Percentiles rank a stretch among this genome's conserved stretches.
These are phyloP conservation scores for Calonectria hongkongensis DNA, from an alignment of 2,329 filamentous ascomycete species.

Conservation along the genomic window DNA sequence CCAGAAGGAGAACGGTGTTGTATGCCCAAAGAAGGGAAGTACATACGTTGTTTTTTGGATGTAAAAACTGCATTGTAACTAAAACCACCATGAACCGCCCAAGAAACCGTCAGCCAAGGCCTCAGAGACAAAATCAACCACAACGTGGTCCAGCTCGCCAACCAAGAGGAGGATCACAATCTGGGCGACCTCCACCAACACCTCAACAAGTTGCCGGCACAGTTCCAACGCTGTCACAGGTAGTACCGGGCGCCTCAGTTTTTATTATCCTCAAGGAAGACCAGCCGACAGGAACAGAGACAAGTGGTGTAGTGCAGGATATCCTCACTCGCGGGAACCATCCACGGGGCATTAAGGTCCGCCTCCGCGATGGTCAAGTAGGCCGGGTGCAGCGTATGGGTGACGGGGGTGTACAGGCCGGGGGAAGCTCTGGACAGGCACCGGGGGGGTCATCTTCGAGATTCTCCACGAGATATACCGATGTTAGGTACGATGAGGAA, in stretches of 20 bases:
- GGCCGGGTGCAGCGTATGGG: constrained; percentile 82
- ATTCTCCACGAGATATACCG: constrained; percentile 59
- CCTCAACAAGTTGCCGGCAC: constrained; percentile 60
- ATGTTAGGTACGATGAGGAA: constrained; percentile 60
- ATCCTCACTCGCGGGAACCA: constrained; percentile 84
- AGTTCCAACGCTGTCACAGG: constrained; percentile 70
- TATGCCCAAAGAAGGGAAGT: background rate
- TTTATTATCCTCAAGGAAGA: constrained; percentile 86
- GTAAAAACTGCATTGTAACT: background rate
- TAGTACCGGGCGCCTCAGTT: constrained; percentile 77
- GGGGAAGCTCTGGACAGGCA: background rate
- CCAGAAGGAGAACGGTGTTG: background rate
- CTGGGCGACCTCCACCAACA: constrained; percentile 52
- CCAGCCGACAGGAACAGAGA: constrained; percentile 83
- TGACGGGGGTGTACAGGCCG: constrained; percentile 39
- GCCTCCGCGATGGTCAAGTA: constrained; percentile 81
- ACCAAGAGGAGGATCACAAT: constrained; percentile 19
- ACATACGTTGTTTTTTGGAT: background rate
- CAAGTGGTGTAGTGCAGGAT: constrained; percentile 79
- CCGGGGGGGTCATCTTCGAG: constrained; percentile 44
- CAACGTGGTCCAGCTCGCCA: constrained; percentile 44
- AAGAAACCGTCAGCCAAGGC: constrained; percentile 58
- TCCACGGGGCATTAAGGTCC: constrained; percentile 86
- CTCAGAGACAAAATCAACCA: constrained; percentile 49
- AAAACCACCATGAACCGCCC: constrained; percentile 56